Conservation (phyloP, 2,329 filamentous ascomycete species). For the Ophiostoma triangulosporum region DNA sequence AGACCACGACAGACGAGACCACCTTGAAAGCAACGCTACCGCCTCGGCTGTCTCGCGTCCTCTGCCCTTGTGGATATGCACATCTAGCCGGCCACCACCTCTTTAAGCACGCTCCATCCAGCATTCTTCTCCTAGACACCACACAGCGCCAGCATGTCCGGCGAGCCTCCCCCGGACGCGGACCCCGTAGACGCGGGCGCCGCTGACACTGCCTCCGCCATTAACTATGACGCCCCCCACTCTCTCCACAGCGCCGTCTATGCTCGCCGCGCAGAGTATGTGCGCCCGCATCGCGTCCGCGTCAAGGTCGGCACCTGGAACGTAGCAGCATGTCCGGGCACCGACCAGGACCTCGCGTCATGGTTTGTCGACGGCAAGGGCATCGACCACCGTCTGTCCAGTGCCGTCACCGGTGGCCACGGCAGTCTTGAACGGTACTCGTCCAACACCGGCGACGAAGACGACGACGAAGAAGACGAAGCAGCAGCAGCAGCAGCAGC, state of each 20-base stretch:
- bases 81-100: no score
- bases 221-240: slow-evolving; percentile 27
- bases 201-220: not conserved
- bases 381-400: slow-evolving; percentile 48
- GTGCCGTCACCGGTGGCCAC: slow-evolving; percentile 32
- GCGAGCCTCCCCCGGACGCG: slow-evolving; percentile 9
- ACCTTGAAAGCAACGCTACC: not conserved
- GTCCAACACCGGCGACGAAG: slow-evolving; percentile 31
- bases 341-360: slow-evolving; percentile 71
- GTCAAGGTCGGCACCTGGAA: slow-evolving; percentile 96
- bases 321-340: slow-evolving; percentile 69
- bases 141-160: not conserved
- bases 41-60: no score
- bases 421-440: slow-evolving; percentile 26
- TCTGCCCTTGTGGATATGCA: no score
- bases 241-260: slow-evolving; percentile 54
- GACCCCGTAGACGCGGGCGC: slow-evolving; percentile 31
- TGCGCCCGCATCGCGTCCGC: slow-evolving; percentile 56
- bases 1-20: not conserved
- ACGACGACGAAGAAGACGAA: no score
- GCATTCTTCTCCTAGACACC: not conserved
- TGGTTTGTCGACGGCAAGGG: slow-evolving; percentile 81
- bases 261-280: slow-evolving; percentile 66
- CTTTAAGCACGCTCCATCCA: not conserved
- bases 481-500: slow-evolving; percentile 19